phyloP scores from a whole-genome alignment of 2,329 filamentous ascomycete genomes.

The Albophoma yamanashiensis region DNA sequence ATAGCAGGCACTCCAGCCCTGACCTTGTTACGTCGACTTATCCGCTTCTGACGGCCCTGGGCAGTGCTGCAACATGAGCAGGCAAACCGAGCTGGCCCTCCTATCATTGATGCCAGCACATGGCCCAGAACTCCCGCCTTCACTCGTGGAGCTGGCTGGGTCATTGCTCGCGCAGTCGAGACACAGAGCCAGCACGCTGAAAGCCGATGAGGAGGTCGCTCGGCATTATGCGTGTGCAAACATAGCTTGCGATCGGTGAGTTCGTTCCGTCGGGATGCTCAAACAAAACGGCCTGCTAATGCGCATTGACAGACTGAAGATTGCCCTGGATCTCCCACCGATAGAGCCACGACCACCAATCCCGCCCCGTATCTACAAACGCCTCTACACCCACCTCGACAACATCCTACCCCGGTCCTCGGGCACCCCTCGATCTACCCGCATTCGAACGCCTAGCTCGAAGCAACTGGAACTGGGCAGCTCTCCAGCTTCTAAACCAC shows the following conservation, averaged over 20 bases:
- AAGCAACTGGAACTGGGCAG: slow-evolving; percentile 15
- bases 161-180: slow-evolving; percentile 74
- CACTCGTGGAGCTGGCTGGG: slow-evolving; percentile 60
- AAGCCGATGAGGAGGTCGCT: slow-evolving; percentile 80
- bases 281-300: not conserved
- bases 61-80: slow-evolving; percentile 47
- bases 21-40: not conserved
- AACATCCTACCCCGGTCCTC: slow-evolving; percentile 47
- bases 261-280: not conserved
- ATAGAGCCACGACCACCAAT: slow-evolving; percentile 69
- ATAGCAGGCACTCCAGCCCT: too few species aligned
- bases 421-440: slow-evolving; percentile 17
- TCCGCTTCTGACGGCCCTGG: not conserved
- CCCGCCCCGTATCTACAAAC: slow-evolving; percentile 71
- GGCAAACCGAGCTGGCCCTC: slow-evolving; percentile 62
- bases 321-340: slow-evolving; percentile 62
- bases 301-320: slow-evolving; percentile 52
- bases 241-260: slow-evolving; percentile 76
- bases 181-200: slow-evolving; percentile 64
- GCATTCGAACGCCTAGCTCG: slow-evolving; percentile 21
- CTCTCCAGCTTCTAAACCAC: slow-evolving; percentile 15
- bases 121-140: slow-evolving; percentile 52
- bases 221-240: slow-evolving; percentile 76
- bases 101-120: slow-evolving; percentile 65
- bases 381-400: slow-evolving; percentile 72